Evolutionary conservation across 208 protist species (phyloP).

Genomic region (Trichomonas vaginalis): DNA sequence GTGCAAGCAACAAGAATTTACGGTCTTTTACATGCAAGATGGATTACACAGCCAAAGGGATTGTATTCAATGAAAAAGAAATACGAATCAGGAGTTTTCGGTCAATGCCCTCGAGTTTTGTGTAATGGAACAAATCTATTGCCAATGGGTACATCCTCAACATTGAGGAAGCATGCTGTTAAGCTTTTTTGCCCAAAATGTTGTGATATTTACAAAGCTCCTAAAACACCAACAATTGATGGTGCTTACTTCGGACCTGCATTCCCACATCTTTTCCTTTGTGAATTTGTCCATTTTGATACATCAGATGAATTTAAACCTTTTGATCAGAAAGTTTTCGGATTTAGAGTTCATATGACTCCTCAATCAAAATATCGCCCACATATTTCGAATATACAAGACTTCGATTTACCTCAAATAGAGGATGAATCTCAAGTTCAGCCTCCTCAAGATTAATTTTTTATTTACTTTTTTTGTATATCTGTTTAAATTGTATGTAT

Average conservation of each 20-base stretch:
- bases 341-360: background rate
- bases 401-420: background rate
- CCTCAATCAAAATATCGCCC: background rate
- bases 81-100: background rate
- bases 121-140: background rate
- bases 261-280: background rate
- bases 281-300: background rate
- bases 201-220: background rate
- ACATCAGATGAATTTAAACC: background rate
- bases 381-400: background rate
- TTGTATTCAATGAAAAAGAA: background rate
- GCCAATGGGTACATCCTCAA: background rate
- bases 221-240: background rate
- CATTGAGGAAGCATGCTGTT: background rate
- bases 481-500: background rate
- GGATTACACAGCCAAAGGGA: background rate
- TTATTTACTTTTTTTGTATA: background rate
- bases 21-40: background rate
- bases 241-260: background rate
- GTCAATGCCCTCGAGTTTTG: background rate
- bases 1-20: background rate
- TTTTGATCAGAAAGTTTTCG: background rate
- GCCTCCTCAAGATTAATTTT: background rate
- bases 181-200: slow-evolving; percentile 14
- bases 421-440: background rate